Percentiles rank a stretch among this genome's conserved stretches.
phyloP scores from a whole-genome alignment of 2,329 filamentous ascomycete genomes.

The Plectosphaerella plurivora region DNA sequence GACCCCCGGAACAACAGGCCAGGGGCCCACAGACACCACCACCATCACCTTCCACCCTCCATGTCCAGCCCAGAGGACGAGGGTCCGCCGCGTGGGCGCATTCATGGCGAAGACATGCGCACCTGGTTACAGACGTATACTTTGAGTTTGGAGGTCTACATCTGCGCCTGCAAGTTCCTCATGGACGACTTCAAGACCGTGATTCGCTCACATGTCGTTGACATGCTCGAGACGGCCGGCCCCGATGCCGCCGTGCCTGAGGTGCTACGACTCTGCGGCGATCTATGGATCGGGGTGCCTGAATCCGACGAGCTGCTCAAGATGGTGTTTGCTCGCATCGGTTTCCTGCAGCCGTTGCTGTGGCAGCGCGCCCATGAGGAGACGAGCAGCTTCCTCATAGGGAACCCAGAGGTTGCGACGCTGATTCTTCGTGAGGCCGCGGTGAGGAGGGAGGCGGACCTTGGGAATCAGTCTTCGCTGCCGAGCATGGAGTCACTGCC shows the following conservation, averaged over 20 bases:
- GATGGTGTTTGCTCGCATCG: conserved; percentile 44
- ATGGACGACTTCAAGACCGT: conserved; percentile 39
- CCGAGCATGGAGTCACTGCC: conserved; percentile 36
- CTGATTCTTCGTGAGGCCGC: conserved; percentile 43
- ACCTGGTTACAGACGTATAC: conserved; percentile 43
- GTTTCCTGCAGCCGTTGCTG: conserved; percentile 40
- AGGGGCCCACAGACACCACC: not conserved
- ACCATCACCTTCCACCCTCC: not conserved
- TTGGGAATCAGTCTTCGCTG: conserved; percentile 22
- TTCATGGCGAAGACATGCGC: conserved; percentile 38
- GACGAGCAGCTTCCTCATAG: conserved; percentile 35
- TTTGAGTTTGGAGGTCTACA: conserved; percentile 43
- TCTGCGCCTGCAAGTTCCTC: conserved; percentile 42
- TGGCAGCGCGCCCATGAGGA: conserved; percentile 35
- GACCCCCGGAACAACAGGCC: not conserved
- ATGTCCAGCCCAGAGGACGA: not conserved
- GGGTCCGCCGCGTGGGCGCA: conserved; percentile 19
- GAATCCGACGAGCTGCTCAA: conserved; percentile 36
- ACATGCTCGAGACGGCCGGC: conserved; percentile 40
- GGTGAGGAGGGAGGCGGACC: conserved; percentile 34
- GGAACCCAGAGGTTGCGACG: conserved; percentile 40
- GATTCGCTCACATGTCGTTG: conserved; percentile 36
- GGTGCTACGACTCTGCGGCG: conserved; percentile 37
- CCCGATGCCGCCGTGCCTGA: conserved; percentile 36
- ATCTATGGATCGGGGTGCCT: conserved; percentile 37